phyloP scores from a whole-genome alignment of 805 yeast species.

The Spathaspora arborariae region DNA sequence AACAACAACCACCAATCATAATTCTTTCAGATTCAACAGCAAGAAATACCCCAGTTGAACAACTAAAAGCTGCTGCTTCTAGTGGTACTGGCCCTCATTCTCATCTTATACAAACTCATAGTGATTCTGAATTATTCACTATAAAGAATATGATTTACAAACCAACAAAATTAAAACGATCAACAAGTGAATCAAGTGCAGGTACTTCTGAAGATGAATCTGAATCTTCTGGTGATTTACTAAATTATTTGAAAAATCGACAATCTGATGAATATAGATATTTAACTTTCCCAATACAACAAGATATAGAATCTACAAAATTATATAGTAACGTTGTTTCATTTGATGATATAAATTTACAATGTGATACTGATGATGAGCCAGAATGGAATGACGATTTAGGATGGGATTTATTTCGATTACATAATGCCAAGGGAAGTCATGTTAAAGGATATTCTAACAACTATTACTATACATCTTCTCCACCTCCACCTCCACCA shows the following conservation, averaged over 20 bases:
- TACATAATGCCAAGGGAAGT: background rate
- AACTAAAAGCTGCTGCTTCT: no score
- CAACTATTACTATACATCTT: constrained; percentile 1
- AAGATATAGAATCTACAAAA: constrained; percentile 3
- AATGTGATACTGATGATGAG: constrained; percentile 19
- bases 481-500: no score
- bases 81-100: no score
- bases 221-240: constrained; percentile 10
- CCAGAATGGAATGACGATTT: constrained; percentile 13
- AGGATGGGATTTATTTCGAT: constrained; percentile 7
- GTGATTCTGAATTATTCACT: constrained; percentile 1
- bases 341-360: constrained; percentile 50
- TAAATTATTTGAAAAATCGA: constrained; percentile 12
- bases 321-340: constrained; percentile 39
- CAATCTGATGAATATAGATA: constrained; percentile 22
- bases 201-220: background rate
- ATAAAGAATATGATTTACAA: background rate
- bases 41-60: background rate
- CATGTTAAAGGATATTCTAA: background rate
- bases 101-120: background rate
- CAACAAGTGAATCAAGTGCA: background rate
- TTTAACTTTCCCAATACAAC: constrained; percentile 15
- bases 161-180: background rate
- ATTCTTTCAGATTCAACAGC: background rate
- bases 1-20: background rate